A percentile compares a stretch with the other conserved stretches of the same genome.
phyloP scores from a whole-genome alignment of 805 yeast genomes.

The Kluyveromyces dobzhanskii region DNA sequence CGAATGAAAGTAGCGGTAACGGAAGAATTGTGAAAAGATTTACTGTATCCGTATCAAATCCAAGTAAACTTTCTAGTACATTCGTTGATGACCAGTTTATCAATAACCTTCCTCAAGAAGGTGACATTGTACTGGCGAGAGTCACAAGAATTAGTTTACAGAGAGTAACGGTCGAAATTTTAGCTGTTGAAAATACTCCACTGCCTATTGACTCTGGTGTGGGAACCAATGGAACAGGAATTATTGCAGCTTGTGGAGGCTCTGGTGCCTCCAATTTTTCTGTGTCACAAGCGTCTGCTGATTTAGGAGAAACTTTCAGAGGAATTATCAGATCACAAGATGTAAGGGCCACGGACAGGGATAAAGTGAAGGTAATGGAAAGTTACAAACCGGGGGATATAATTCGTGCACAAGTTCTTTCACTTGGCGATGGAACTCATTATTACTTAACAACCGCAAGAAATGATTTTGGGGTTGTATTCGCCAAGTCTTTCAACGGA shows the following conservation, averaged over 20 bases:
- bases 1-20: slow-evolving; percentile 9
- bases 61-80: slow-evolving; percentile 7
- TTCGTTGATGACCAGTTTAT: slow-evolving; percentile 25
- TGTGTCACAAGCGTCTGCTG: slow-evolving; percentile 44
- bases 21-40: slow-evolving; percentile 15
- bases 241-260: slow-evolving; percentile 43
- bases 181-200: slow-evolving; percentile 55
- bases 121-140: slow-evolving; percentile 71
- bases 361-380: slow-evolving; percentile 68
- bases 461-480: slow-evolving; percentile 88
- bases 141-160: slow-evolving; percentile 57
- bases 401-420: slow-evolving; percentile 69
- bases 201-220: slow-evolving; percentile 55
- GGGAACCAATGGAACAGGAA: slow-evolving; percentile 46
- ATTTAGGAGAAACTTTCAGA: slow-evolving; percentile 80
- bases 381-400: slow-evolving; percentile 89
- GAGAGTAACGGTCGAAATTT: slow-evolving; percentile 74
- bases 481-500: slow-evolving; percentile 61
- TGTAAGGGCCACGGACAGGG: slow-evolving; percentile 84
- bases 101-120: slow-evolving; percentile 67
- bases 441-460: slow-evolving; percentile 84
- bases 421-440: slow-evolving; percentile 89
- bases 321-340: slow-evolving; percentile 84
- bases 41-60: slow-evolving; percentile 25
- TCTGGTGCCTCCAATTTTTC: slow-evolving; percentile 41